A percentile compares a stretch with the other conserved stretches of the same genome.
Conservation (phyloP, 2,329 filamentous ascomycete species). For the Colletotrichum neosansevieriae region DNA sequence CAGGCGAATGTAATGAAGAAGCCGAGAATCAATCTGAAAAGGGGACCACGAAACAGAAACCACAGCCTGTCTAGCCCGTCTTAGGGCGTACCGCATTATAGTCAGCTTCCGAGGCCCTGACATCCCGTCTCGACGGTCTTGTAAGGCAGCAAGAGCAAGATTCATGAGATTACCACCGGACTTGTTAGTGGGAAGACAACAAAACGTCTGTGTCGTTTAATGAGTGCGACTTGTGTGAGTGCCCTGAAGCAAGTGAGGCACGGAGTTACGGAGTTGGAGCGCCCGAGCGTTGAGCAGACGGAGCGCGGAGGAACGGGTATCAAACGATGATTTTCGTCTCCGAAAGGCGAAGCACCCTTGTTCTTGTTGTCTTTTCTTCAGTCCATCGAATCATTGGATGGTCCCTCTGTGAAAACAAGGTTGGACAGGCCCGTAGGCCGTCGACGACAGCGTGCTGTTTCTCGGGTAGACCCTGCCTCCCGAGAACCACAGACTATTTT, state of each 20-base stretch:
- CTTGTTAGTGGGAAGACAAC: neutral
- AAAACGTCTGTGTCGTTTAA: constrained; percentile 10
- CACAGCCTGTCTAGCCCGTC: neutral
- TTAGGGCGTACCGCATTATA: constrained; percentile 18
- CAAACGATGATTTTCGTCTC: constrained; percentile 15
- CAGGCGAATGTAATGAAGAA: neutral
- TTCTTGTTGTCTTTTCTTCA: neutral
- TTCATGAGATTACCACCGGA: constrained; percentile 11
- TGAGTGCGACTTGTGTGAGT: constrained; percentile 6
- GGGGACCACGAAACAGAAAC: constrained; percentile 9
- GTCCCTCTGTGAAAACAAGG: constrained; percentile 21
- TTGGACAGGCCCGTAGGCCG: constrained; percentile 13
- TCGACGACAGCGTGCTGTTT: constrained; percentile 5
- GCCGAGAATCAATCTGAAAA: neutral
- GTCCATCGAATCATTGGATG: constrained; percentile 10
- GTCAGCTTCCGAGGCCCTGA: constrained; percentile 36
- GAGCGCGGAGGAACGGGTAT: constrained; percentile 32
- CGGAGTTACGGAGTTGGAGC: neutral
- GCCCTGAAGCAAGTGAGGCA: constrained; percentile 25
- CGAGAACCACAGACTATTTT: neutral
- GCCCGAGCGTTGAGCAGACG: constrained; percentile 20
- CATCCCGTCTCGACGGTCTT: constrained; percentile 35
- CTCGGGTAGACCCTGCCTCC: constrained; percentile 1
- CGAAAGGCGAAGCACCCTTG: constrained; percentile 25
- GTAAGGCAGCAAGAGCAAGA: constrained; percentile 25